These are phyloP conservation scores for Astrocystis sublimbata DNA, from an alignment of 495 filamentous ascomycete genomes.

Conservation along the genomic window DNA sequence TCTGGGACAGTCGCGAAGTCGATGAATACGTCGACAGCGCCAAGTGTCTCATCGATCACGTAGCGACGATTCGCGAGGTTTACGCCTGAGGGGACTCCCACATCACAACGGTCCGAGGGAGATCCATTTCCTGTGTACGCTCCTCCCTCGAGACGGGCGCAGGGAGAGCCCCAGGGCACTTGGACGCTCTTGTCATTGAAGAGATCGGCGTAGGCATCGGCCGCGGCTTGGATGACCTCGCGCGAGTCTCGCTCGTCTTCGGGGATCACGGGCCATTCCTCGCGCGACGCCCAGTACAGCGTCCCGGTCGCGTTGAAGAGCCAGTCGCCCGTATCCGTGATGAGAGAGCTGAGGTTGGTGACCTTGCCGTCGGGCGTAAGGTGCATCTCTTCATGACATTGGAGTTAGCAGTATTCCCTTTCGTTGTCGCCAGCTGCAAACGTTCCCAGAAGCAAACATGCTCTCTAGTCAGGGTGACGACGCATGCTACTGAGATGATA, in stretches of 20 bases:
- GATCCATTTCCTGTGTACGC: constrained; percentile 43
- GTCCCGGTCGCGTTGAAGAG: constrained; percentile 55
- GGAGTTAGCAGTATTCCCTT: too few species aligned
- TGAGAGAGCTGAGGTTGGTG: constrained; percentile 45
- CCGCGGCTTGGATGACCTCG: constrained; percentile 48
- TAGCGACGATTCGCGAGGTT: constrained; percentile 44
- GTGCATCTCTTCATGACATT: too few species aligned
- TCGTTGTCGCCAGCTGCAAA: too few species aligned
- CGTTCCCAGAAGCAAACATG: too few species aligned
- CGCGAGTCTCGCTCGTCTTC: constrained; percentile 42
- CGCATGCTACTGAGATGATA: too few species aligned
- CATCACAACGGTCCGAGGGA: constrained; percentile 37
- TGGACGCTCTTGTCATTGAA: constrained; percentile 45
- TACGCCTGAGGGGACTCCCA: constrained; percentile 41
- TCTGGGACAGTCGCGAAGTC: constrained; percentile 48
- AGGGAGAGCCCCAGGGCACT: constrained; percentile 53
- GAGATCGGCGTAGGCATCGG: constrained; percentile 51
- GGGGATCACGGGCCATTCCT: constrained; percentile 50
- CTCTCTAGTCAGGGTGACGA: too few species aligned
- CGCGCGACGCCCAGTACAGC: constrained; percentile 41
- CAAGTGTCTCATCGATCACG: constrained; percentile 54
- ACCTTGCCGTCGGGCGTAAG: constrained; percentile 31
- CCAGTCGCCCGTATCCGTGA: constrained; percentile 48
- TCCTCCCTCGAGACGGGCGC: constrained; percentile 50
- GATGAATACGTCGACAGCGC: constrained; percentile 48